Evolutionary conservation across 2,329 filamentous ascomycete species (phyloP), one percentile per base, ranked within the genome.

Genomic region (Lachnellula cervina): DNA sequence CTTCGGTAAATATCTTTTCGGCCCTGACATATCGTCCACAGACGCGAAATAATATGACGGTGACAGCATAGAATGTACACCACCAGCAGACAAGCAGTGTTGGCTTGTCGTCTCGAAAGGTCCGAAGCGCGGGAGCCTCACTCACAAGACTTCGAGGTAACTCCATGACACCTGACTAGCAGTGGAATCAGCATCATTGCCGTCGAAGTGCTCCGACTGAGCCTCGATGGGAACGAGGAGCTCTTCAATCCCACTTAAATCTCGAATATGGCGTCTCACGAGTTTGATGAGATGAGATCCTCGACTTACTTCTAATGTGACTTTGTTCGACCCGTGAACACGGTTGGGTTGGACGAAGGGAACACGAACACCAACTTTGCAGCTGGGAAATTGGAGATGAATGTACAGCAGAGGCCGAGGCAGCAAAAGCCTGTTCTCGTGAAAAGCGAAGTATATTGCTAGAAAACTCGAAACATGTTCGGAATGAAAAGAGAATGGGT

Each of bases 81-180:
- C 93, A 97, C 91, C 92, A 97, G 72, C 88, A 92, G 64, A 96
- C 90, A 59, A 97, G 80, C 38, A 97, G 77, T 0, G 90, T 95
- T 16, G 93, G 90, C 70, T 96, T 94, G 74, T 92, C 86, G 49
- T 80, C 59, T 48, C 62, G 55, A 52, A 62, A 65, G 7, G 47
- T 52, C 48, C 58, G 59, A 11, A 58, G 50, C 13, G 59, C 64
- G 8, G 68, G 68, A 46, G 64, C 59, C 32, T 57, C 52, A 51
- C 38, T 59, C 19, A 51, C 49, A 51, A 65, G 55, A 38, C 59
- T 62, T 28, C 59, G 59, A 56, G 67, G 25, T 16, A 66, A 49
- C 34, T 66, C 64, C 65, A 68, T 66, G 19, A 14, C 28, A 28
- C 21, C n/a, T 44, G 19, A n/a, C 37, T 49, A 32, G 17, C 21